Conservation (phyloP, 768 basidiomycete species). For the Naganishia vaughanmartiniae region DNA sequence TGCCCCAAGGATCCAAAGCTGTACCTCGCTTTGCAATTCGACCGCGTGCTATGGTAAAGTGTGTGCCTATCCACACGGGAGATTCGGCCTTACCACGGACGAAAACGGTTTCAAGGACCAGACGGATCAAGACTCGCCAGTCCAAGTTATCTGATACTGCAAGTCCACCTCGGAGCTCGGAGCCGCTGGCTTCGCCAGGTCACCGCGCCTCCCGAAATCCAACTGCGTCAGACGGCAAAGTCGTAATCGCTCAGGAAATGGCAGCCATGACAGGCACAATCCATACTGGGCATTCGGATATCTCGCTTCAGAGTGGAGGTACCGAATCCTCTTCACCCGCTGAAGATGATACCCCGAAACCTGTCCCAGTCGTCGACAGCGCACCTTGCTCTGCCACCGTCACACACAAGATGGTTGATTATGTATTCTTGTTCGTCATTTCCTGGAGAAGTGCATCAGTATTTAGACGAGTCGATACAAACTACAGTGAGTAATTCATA, state of each 20-base stretch:
- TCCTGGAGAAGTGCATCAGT: not conserved
- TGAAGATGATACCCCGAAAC: not conserved
- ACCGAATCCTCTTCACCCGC: not conserved
- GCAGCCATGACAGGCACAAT: not conserved
- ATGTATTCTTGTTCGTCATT: not conserved
- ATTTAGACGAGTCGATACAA: not conserved
- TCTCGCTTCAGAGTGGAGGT: not conserved
- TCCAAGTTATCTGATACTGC: not conserved
- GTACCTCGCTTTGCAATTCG: slow-evolving; percentile 1
- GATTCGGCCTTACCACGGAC: not conserved
- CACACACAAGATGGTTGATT: not conserved
- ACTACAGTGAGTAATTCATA: slow-evolving; percentile 2
- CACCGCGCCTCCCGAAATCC: no score
- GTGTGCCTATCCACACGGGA: not conserved
- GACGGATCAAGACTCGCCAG: not conserved
- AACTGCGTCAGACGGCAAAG: not conserved
- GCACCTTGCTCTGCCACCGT: not conserved
- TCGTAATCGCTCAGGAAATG: not conserved
- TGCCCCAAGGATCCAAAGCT: slow-evolving; percentile 15
- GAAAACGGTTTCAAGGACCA: not conserved
- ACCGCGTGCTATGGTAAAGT: slow-evolving; percentile 8
- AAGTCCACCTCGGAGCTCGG: not conserved
- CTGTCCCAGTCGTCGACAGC: not conserved
- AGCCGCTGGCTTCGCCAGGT: not conserved
- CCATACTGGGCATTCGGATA: not conserved